Evolutionary conservation across 2,329 filamentous ascomycete genomes (phyloP).

Genomic region (Coleophoma eucalyptorum): DNA sequence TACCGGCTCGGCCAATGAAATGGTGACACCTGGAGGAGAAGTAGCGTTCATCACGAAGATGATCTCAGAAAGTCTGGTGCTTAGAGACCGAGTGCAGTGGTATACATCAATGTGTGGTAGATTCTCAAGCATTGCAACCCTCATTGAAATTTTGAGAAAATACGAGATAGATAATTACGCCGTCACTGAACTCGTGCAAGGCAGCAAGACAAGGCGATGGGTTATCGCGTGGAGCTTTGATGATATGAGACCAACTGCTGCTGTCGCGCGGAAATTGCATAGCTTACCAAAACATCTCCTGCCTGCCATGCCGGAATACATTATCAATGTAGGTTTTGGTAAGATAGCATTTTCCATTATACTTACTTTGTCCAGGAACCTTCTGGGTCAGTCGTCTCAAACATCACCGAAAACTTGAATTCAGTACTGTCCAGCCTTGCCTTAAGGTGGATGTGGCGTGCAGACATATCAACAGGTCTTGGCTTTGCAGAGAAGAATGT

Average conservation of each 20-base stretch:
- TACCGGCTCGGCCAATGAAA: constrained; percentile 77
- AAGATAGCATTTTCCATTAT: neutral
- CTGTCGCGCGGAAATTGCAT: constrained; percentile 30
- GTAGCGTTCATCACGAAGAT: constrained; percentile 69
- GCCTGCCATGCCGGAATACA: constrained; percentile 46
- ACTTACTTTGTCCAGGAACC: too few relatives aligned
- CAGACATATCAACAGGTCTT: constrained; percentile 14
- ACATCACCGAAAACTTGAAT: constrained; percentile 13
- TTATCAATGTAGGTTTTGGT: constrained; percentile 25
- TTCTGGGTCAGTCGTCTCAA: too few relatives aligned
- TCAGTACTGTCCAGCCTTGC: constrained; percentile 15
- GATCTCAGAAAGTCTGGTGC: constrained; percentile 61
- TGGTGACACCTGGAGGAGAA: constrained; percentile 81
- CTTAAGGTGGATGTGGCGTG: constrained; percentile 26
- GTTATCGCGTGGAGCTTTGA: constrained; percentile 84
- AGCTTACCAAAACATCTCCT: constrained; percentile 44
- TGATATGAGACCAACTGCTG: constrained; percentile 55
- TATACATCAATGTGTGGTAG: constrained; percentile 92
- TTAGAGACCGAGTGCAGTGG: constrained; percentile 69
- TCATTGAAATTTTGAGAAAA: constrained; percentile 57
- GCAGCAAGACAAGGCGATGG: constrained; percentile 78
- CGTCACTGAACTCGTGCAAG: constrained; percentile 75
- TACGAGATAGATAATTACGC: constrained; percentile 72
- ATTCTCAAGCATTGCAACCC: constrained; percentile 59
- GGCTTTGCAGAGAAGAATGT: constrained; percentile 27